These are phyloP conservation scores for Leptographium lundbergii DNA, from an alignment of 2,329 filamentous ascomycete species.

Conservation along the genomic window DNA sequence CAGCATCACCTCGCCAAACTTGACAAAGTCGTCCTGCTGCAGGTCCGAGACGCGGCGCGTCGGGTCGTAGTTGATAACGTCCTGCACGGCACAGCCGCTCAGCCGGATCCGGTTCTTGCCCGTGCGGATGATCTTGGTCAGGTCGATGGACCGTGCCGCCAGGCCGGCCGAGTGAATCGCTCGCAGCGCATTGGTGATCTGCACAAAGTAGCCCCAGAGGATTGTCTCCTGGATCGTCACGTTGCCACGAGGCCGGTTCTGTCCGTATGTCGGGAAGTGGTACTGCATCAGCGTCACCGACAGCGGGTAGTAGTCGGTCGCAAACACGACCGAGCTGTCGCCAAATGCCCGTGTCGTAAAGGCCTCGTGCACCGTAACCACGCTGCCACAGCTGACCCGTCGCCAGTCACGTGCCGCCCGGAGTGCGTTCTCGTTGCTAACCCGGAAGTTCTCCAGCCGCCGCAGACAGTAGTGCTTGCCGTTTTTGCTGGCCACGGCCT, in stretches of 20 bases:
- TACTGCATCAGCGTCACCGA: constrained; percentile 82
- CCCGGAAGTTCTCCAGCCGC: constrained; percentile 74
- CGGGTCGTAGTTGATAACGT: constrained; percentile 74
- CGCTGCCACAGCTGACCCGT: constrained; percentile 63
- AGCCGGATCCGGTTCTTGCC: constrained; percentile 82
- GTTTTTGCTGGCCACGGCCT: constrained; percentile 79
- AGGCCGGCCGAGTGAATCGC: constrained; percentile 71
- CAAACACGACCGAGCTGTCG: constrained; percentile 87
- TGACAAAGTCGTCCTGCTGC: constrained; percentile 76
- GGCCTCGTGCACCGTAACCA: constrained; percentile 80
- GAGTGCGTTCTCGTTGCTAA: constrained; percentile 84
- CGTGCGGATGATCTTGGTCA: constrained; percentile 80
- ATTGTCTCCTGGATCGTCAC: constrained; percentile 53
- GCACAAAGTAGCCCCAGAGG: constrained; percentile 85
- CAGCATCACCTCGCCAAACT: constrained; percentile 76
- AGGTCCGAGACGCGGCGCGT: constrained; percentile 57
- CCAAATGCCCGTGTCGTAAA: constrained; percentile 91
- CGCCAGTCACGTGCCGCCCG: constrained; percentile 82
- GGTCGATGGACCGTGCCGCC: constrained; percentile 74
- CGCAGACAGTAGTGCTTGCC: constrained; percentile 80
- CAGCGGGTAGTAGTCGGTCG: constrained; percentile 84
- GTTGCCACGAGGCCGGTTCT: constrained; percentile 23
- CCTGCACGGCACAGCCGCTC: constrained; percentile 77
- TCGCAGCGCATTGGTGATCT: constrained; percentile 79
- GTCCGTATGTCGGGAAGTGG: constrained; percentile 47